A percentile compares a stretch with the other conserved stretches of the same genome.
phyloP scores from a whole-genome alignment of 2,329 filamentous ascomycete species.

The Colletotrichum cereale region DNA sequence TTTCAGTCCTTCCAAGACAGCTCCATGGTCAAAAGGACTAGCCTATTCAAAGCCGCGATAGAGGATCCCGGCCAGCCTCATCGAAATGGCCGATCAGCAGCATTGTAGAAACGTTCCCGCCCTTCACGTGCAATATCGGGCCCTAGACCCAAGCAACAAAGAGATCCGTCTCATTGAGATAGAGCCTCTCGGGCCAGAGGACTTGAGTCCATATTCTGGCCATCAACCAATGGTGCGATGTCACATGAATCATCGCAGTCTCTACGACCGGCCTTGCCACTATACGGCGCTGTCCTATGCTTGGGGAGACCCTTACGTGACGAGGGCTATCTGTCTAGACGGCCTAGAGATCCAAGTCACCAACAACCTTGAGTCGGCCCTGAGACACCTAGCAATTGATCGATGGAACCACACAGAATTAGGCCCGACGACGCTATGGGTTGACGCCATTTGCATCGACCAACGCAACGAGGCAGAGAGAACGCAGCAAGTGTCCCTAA shows the following conservation, averaged over 20 bases:
- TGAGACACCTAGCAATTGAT: background rate
- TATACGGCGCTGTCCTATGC: slow-evolving; percentile 17
- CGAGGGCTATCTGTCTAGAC: background rate
- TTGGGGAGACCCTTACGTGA: slow-evolving; percentile 3
- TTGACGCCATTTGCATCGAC: slow-evolving; percentile 25
- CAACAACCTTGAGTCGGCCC: background rate
- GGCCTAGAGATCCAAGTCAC: slow-evolving; percentile 3
- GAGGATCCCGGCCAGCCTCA: background rate
- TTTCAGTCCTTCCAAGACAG: background rate
- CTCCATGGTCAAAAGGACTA: background rate
- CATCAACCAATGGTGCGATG: background rate
- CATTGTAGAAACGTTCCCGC: background rate
- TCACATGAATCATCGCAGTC: slow-evolving; percentile 2
- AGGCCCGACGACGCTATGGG: slow-evolving; percentile 1
- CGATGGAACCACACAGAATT: background rate
- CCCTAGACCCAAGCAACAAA: background rate
- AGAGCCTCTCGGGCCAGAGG: background rate
- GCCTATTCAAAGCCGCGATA: no score
- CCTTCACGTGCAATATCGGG: background rate
- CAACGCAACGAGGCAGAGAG: slow-evolving; percentile 5
- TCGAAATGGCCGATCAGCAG: background rate
- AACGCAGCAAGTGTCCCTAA: background rate
- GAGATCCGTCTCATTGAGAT: slow-evolving; percentile 20
- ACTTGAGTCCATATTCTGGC: no score
- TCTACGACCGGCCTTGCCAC: background rate